Percentiles rank a stretch among this genome's conserved stretches.
These are phyloP conservation scores for Cytidiella melzeri DNA, from an alignment of 768 basidiomycete species.

Conservation along the genomic window DNA sequence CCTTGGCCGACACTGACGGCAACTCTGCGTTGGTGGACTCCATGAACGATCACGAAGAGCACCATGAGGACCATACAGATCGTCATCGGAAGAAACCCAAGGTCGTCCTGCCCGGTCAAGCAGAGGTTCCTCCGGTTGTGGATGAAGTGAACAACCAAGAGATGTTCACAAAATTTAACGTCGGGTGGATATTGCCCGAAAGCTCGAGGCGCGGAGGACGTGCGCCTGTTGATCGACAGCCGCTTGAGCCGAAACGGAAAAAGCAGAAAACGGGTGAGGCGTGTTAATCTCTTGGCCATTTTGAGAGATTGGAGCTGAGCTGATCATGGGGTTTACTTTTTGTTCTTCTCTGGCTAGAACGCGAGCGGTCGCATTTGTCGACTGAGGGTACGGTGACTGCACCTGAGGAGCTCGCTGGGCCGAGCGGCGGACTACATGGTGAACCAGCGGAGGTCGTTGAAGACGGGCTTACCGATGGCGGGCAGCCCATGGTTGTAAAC, in stretches of 20 bases:
- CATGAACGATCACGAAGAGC: neutral
- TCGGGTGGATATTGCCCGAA: conserved; percentile 81
- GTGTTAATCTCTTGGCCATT: too few relatives aligned
- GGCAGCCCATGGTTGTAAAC: too few relatives aligned
- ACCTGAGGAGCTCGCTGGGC: neutral
- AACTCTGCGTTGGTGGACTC: conserved; percentile 18
- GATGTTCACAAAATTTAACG: conserved; percentile 78
- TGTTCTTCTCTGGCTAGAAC: neutral
- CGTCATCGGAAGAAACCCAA: conserved; percentile 2
- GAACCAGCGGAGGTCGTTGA: too few relatives aligned
- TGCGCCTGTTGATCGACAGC: conserved; percentile 33
- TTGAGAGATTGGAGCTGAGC: neutral
- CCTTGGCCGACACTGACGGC: conserved; percentile 37
- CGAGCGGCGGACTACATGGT: too few relatives aligned
- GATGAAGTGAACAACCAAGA: conserved; percentile 65
- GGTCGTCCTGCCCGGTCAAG: conserved; percentile 19
- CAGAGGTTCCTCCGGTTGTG: conserved; percentile 50
- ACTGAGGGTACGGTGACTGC: neutral
- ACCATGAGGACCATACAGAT: conserved; percentile 5
- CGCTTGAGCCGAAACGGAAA: conserved; percentile 50
- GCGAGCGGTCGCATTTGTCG: neutral
- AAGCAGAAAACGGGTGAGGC: conserved; percentile 40
- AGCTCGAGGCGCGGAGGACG: conserved; percentile 65
- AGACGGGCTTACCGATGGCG: too few relatives aligned
- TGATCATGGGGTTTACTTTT: conserved; percentile 19